phyloP scores from a whole-genome alignment of 805 yeast genomes.

The Barnettozyma vustinii region DNA sequence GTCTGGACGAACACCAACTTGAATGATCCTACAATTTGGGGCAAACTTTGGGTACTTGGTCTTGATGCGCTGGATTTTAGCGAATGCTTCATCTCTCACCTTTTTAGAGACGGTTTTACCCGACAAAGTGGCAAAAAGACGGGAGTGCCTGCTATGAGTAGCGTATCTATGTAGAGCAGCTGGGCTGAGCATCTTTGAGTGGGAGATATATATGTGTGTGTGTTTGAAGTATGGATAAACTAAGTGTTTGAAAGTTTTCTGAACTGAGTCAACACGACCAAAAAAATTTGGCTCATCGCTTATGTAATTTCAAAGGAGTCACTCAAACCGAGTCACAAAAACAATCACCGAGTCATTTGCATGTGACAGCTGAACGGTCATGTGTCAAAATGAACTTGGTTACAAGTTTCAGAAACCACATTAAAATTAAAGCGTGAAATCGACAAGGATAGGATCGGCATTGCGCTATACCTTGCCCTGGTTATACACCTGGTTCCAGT shows the following conservation, averaged over 20 bases:
- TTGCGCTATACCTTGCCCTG: constrained; percentile 1
- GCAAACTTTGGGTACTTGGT: constrained; percentile 44
- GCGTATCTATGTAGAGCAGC: not conserved
- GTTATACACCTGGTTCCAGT: constrained; percentile 31
- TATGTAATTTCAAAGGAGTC: not conserved
- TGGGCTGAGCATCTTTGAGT: constrained; percentile 5
- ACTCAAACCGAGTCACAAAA: not conserved
- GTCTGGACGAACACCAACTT: constrained; percentile 88
- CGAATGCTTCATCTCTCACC: constrained; percentile 38
- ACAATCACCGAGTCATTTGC: not conserved
- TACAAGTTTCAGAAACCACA: too few relatives aligned
- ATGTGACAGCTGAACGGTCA: not conserved
- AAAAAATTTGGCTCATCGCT: not conserved
- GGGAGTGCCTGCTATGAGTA: constrained; percentile 19
- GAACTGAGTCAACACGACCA: not conserved
- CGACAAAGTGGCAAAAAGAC: constrained; percentile 32
- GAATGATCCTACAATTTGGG: constrained; percentile 68
- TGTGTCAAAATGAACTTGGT: too few relatives aligned
- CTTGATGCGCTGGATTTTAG: constrained; percentile 29
- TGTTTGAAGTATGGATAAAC: not conserved
- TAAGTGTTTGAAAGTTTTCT: not conserved
- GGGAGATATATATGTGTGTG: too few relatives aligned
- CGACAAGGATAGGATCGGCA: too few relatives aligned
- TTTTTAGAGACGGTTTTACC: constrained; percentile 43
- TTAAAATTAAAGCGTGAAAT: too few relatives aligned